Evolutionary conservation across 257 asterid species (phyloP), one percentile per base, ranked within the genome.

Genomic region (Capsicum pubescens): DNA sequence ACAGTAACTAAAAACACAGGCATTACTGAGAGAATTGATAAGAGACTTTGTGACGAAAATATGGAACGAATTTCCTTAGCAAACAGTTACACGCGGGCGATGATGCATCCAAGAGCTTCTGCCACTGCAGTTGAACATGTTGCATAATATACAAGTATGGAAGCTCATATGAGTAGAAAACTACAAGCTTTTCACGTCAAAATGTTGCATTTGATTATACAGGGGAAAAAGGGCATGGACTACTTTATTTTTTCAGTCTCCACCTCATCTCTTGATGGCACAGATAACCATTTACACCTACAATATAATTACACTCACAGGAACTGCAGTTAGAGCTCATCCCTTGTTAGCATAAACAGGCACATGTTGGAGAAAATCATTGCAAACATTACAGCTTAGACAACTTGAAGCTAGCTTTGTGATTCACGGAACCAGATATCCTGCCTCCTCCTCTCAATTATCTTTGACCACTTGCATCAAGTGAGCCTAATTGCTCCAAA

Each of bases 11-110:
- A 12, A 21, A 21, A 10, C 7, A 50, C 44, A 50, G 19, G 19
- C 50, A 74, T 46, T n/a, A 48, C 8, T 48, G 59, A 72, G 80
- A 72, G 59, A 44, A 48, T 46, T 46, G 6, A 46, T 3, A 48
- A 52, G 60, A 21, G 80, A 71, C 15, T 21, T 74, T 50, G 61
- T 74, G 3, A 50, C 1, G 63, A 52, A 52, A 76, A 21, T 26
- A 76, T 26, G 63, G 48, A 77, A 77, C 9, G 15, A 54, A 55
- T 13, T 52, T 76, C 81, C 81, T 19, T 14, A 32, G 32, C 64
- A 35, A 77, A 77, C 64, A 54, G 61, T 76, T 52, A 52, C 81
- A 52, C 85, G 81, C 85, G 21, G 84, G 72, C 50, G 84, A 83
- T 26, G 58, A 82, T 69, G 19, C 79, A 82, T 85, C 79, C 83